These are phyloP conservation scores for Ceratocystis colombiana DNA, from an alignment of 2,329 filamentous ascomycete genomes.

Conservation along the genomic window DNA sequence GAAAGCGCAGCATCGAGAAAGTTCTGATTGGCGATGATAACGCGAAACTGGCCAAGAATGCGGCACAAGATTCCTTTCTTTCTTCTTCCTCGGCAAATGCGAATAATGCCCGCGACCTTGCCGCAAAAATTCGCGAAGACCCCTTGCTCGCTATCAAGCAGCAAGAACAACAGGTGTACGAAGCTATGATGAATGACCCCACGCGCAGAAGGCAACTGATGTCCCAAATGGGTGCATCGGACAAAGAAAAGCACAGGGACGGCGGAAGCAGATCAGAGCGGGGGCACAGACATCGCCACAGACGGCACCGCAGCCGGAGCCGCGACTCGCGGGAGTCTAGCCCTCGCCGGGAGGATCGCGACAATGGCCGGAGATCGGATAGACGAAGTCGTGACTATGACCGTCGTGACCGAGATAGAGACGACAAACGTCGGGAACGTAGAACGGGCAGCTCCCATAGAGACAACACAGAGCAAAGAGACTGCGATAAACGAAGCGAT, in stretches of 20 bases:
- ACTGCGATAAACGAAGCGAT: neutral
- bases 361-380: conserved; percentile 19
- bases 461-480: conserved; percentile 8
- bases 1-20: conserved; percentile 83
- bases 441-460: conserved; percentile 6
- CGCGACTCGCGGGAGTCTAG: conserved; percentile 20
- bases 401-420: conserved; percentile 13
- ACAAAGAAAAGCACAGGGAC: conserved; percentile 31
- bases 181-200: conserved; percentile 69
- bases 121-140: conserved; percentile 79
- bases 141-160: conserved; percentile 88
- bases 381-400: conserved; percentile 17
- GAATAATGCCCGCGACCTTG: conserved; percentile 67
- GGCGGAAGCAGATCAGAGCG: conserved; percentile 32
- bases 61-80: conserved; percentile 46
- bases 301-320: conserved; percentile 20
- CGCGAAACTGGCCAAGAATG: conserved; percentile 69
- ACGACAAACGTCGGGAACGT: conserved; percentile 8
- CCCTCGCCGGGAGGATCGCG: conserved; percentile 10
- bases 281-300: conserved; percentile 28
- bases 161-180: conserved; percentile 74
- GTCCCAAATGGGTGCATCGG: conserved; percentile 48
- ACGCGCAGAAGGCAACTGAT: conserved; percentile 58
- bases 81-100: conserved; percentile 50
- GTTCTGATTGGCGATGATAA: conserved; percentile 67